phyloP scores from a whole-genome alignment of 805 yeast genomes.

The Grigorovia yakushimaensis region DNA sequence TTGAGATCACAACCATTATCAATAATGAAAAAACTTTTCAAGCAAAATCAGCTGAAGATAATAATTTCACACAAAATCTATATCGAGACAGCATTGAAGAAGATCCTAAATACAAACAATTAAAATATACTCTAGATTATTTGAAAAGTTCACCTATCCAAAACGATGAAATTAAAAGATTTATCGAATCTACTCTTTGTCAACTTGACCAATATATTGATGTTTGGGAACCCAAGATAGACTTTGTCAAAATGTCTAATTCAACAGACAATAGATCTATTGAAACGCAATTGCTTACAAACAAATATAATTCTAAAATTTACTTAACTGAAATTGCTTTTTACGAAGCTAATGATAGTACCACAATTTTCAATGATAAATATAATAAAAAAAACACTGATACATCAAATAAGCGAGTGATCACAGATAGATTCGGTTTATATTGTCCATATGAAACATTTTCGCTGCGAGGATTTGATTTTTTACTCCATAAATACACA shows the following conservation, averaged over 20 bases:
- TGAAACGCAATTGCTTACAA: constrained; percentile 23
- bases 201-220: constrained; percentile 8
- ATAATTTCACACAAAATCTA: neutral
- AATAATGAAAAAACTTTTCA: too few species aligned
- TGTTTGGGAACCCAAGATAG: constrained; percentile 16
- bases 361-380: neutral
- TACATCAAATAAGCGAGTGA: constrained; percentile 9
- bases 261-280: constrained; percentile 10
- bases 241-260: constrained; percentile 5
- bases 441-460: constrained; percentile 19
- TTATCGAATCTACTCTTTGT: constrained; percentile 10
- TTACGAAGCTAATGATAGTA: neutral
- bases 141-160: constrained; percentile 7
- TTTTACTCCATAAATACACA: constrained; percentile 7
- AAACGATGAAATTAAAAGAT: constrained; percentile 3
- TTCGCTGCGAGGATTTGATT: constrained; percentile 26
- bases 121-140: constrained; percentile 11
- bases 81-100: constrained; percentile 15
- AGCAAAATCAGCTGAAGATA: neutral
- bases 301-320: constrained; percentile 17
- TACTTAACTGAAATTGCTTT: constrained; percentile 15
- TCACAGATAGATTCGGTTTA: constrained; percentile 23
- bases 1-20: neutral
- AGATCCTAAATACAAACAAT: constrained; percentile 9
- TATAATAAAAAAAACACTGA: neutral